Conservation (phyloP, 2,329 filamentous ascomycete species). For the Cercospora brassicicola region DNA sequence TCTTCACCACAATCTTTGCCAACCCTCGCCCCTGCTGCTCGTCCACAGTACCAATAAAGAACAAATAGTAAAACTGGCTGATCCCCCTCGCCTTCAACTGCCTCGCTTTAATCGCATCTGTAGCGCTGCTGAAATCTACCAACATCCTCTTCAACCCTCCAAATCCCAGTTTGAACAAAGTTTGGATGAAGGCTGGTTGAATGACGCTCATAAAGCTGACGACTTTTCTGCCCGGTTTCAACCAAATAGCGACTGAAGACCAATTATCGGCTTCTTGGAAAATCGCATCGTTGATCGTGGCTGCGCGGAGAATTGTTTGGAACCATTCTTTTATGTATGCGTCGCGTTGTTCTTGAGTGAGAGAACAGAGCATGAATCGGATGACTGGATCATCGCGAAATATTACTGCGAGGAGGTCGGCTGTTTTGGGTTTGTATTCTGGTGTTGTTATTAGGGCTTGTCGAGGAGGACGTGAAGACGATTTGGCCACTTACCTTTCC, state of each 20-base stretch:
- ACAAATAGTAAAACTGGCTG: slow-evolving; percentile 30
- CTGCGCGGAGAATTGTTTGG: slow-evolving; percentile 25
- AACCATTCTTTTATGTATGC: slow-evolving; percentile 29
- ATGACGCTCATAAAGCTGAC: slow-evolving; percentile 29
- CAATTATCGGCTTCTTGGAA: slow-evolving; percentile 30
- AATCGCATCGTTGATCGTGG: slow-evolving; percentile 26
- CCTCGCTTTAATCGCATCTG: slow-evolving; percentile 23
- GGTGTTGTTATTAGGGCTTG: background rate
- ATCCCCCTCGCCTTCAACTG: slow-evolving; percentile 18
- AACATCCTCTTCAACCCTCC: slow-evolving; percentile 31
- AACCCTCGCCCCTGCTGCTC: slow-evolving; percentile 28
- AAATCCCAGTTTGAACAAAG: slow-evolving; percentile 27
- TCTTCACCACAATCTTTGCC: slow-evolving; percentile 23
- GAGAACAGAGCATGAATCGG: slow-evolving; percentile 25
- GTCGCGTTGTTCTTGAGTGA: slow-evolving; percentile 15
- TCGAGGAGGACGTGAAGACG: background rate
- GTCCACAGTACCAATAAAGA: slow-evolving; percentile 30
- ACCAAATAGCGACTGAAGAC: slow-evolving; percentile 26
- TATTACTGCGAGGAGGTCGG: slow-evolving; percentile 10
- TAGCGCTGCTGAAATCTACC: slow-evolving; percentile 24
- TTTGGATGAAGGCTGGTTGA: slow-evolving; percentile 25
- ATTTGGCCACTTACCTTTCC: background rate
- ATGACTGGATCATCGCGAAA: slow-evolving; percentile 32
- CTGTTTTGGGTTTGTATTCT: slow-evolving; percentile 5
- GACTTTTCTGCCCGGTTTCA: slow-evolving; percentile 31